These are phyloP conservation scores for Keithomyces neogunnii DNA, from an alignment of 2,329 filamentous ascomycete species.

Conservation along the genomic window DNA sequence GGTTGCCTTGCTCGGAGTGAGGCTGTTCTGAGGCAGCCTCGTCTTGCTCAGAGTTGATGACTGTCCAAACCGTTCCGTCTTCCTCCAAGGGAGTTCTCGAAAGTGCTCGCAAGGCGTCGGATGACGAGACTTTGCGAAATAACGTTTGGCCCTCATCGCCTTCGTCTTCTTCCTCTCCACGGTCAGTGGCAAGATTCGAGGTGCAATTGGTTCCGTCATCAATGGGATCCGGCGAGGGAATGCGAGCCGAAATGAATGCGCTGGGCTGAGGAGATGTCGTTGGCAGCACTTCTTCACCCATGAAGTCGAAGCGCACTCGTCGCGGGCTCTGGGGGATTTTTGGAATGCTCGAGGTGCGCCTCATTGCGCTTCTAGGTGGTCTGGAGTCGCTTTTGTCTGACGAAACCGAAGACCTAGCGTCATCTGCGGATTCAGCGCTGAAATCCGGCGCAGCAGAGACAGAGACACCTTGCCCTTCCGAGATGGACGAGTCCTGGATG, in stretches of 20 bases:
- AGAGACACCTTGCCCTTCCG: slow-evolving; percentile 14
- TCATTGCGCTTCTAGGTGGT: slow-evolving; percentile 46
- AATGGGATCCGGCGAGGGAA: slow-evolving; percentile 15
- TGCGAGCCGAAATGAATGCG: slow-evolving; percentile 20
- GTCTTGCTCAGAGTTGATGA: slow-evolving; percentile 31
- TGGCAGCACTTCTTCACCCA: slow-evolving; percentile 51
- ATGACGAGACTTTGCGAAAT: slow-evolving; percentile 47
- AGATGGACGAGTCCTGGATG: slow-evolving; percentile 8
- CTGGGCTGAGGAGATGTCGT: slow-evolving; percentile 44
- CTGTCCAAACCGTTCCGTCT: slow-evolving; percentile 38
- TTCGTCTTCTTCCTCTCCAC: slow-evolving; percentile 30
- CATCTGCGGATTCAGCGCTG: slow-evolving; percentile 29
- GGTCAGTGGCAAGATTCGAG: slow-evolving; percentile 27
- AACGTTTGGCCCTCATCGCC: slow-evolving; percentile 26
- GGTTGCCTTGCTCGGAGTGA: not conserved
- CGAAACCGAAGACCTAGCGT: slow-evolving; percentile 39
- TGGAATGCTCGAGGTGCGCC: slow-evolving; percentile 45
- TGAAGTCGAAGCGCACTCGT: slow-evolving; percentile 54
- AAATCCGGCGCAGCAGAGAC: slow-evolving; percentile 28
- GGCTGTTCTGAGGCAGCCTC: slow-evolving; percentile 10
- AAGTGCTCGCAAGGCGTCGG: slow-evolving; percentile 43
- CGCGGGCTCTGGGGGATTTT: slow-evolving; percentile 46
- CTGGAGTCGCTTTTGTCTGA: slow-evolving; percentile 45
- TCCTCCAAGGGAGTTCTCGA: slow-evolving; percentile 43
- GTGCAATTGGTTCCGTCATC: slow-evolving; percentile 19